Evolutionary conservation across 1,284 basidiomycete species (phyloP).

Genomic region (Ceratobasidium sp.): DNA sequence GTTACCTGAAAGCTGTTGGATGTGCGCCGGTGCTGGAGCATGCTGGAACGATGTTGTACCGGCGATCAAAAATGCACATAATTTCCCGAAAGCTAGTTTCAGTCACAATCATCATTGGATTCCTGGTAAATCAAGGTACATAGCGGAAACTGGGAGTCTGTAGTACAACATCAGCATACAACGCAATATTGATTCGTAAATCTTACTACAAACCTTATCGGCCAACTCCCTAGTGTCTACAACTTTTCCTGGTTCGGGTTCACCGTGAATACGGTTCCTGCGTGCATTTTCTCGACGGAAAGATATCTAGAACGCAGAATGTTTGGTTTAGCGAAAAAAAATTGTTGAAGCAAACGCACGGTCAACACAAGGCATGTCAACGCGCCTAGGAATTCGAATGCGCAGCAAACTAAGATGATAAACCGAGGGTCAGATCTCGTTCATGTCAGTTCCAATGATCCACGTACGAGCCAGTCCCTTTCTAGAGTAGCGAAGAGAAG

Average conservation of each 20-base stretch:
- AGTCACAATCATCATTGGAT: no score
- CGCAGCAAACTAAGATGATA: slow-evolving; percentile 11
- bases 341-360: no score
- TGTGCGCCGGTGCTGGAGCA: no score
- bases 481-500: background rate
- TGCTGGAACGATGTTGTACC: no score
- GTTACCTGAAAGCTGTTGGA: no score
- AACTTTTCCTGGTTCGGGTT: slow-evolving; percentile 1
- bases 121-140: slow-evolving; percentile 10
- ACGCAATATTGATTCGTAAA: no score
- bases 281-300: slow-evolving; percentile 30
- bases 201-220: slow-evolving; percentile 1
- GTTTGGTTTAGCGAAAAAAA: no score
- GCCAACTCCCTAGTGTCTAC: slow-evolving; percentile 31
- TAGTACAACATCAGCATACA: background rate
- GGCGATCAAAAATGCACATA: no score
- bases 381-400: slow-evolving; percentile 4
- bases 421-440: no score
- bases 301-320: background rate
- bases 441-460: background rate
- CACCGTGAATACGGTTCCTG: slow-evolving; percentile 14
- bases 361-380: slow-evolving; percentile 12
- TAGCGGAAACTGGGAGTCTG: slow-evolving; percentile 28
- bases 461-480: slow-evolving; percentile 31
- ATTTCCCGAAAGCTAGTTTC: no score